phyloP scores from a whole-genome alignment of 306 rosid species.

The Ziziphus jujuba region DNA sequence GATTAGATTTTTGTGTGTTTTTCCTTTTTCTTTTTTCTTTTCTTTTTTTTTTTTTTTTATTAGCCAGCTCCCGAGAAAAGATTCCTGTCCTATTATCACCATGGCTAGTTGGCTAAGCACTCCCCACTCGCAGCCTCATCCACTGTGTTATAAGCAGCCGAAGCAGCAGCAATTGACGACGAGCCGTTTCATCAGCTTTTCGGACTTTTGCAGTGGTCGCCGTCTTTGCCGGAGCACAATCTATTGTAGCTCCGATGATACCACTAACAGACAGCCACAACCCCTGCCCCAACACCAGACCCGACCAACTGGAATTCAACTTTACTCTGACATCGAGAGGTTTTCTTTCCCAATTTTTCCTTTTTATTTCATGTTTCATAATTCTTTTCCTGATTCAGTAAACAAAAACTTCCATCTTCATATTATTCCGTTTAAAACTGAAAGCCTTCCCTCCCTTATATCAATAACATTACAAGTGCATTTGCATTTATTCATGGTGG shows the following conservation, averaged over 20 bases:
- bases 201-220: no score
- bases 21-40: no score
- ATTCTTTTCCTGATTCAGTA: not conserved
- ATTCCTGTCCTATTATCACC: no score
- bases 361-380: not conserved
- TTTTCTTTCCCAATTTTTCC: conserved; percentile 3
- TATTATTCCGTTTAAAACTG: no score
- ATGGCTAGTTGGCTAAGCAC: conserved; percentile 43
- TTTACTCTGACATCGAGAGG: conserved; percentile 88
- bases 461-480: no score
- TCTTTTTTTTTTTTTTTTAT: no score
- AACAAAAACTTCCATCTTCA: no score
- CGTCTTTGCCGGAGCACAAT: conserved; percentile 16
- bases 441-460: no score
- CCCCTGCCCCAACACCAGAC: no score
- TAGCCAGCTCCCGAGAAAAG: no score
- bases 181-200: conserved; percentile 1
- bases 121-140: conserved; percentile 20
- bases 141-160: not conserved
- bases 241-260: conserved; percentile 37
- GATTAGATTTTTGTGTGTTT: no score
- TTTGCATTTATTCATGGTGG: no score
- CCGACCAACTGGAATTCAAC: conserved; percentile 58
- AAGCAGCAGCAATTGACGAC: conserved; percentile 2
- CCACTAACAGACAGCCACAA: conserved; percentile 22